A percentile compares a stretch with the other conserved stretches of the same genome.
Evolutionary conservation across 2,329 filamentous ascomycete genomes (phyloP).

Genomic region (Fusarium palustre): DNA sequence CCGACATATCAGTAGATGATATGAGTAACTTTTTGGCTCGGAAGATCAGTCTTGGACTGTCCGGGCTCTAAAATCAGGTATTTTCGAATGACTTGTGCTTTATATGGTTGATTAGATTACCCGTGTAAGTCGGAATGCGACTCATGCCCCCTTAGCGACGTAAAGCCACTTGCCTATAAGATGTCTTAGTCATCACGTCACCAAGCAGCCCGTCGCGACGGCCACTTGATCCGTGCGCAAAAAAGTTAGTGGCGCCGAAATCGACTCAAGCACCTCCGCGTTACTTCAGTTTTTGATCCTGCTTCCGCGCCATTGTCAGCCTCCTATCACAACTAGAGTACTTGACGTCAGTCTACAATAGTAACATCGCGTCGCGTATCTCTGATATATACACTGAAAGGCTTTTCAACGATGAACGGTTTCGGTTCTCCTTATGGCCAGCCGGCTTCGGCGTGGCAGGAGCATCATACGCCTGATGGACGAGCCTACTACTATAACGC

Average conservation of each 20-base stretch:
- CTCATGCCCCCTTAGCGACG: constrained; percentile 40
- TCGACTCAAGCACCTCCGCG: constrained; percentile 21
- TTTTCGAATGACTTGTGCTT: constrained; percentile 15
- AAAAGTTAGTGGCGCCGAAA: constrained; percentile 40
- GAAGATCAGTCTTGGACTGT: neutral
- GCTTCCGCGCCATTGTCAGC: constrained; percentile 16
- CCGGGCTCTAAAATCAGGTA: neutral
- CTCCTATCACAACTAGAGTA: constrained; percentile 1
- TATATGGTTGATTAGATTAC: constrained; percentile 27
- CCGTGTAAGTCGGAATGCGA: constrained; percentile 42
- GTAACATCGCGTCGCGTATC: constrained; percentile 19
- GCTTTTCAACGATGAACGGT: constrained; percentile 66
- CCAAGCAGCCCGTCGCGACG: constrained; percentile 16
- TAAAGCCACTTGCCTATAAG: constrained; percentile 32
- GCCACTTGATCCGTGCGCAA: constrained; percentile 39
- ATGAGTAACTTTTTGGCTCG: neutral
- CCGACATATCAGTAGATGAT: constrained; percentile 30
- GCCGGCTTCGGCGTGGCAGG: constrained; percentile 76
- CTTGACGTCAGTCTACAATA: neutral
- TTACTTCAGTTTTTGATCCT: constrained; percentile 19
- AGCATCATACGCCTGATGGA: constrained; percentile 83
- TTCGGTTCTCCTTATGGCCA: constrained; percentile 61
- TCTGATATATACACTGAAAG: neutral
- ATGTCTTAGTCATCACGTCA: constrained; percentile 24
- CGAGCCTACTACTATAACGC: constrained; percentile 92